Evolutionary conservation across 1,284 basidiomycete species (phyloP).

Genomic region (Blastosporella zonata): DNA sequence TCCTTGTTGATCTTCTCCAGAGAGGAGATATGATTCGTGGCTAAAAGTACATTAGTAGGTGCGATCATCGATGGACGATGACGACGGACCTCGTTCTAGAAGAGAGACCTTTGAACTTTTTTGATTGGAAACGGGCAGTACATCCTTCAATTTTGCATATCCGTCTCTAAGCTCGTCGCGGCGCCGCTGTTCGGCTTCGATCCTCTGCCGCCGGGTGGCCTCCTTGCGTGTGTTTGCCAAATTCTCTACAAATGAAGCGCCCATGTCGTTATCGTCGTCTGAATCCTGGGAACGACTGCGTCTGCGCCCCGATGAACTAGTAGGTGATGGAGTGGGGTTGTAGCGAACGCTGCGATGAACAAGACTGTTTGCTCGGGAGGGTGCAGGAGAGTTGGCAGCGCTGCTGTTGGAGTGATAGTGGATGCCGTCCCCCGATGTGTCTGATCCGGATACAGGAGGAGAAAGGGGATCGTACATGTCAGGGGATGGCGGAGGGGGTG

Average conservation of each 20-base stretch:
- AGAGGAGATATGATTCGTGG: conserved; percentile 69
- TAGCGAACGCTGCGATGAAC: conserved; percentile 70
- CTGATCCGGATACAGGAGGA: conserved; percentile 80
- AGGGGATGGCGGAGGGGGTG: conserved; percentile 71
- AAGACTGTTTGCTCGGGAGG: conserved; percentile 67
- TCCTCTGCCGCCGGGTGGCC: conserved; percentile 76
- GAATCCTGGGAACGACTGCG: conserved; percentile 69
- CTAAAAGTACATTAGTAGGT: conserved; percentile 32
- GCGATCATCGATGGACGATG: conserved; percentile 11
- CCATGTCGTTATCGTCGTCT: conserved; percentile 79
- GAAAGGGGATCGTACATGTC: conserved; percentile 78
- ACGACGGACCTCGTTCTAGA: conserved; percentile 72
- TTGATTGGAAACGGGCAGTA: conserved; percentile 81
- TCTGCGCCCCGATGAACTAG: conserved; percentile 66
- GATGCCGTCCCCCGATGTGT: conserved; percentile 75
- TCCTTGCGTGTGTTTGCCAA: conserved; percentile 77
- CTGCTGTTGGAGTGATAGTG: conserved; percentile 77
- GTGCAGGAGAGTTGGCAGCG: conserved; percentile 70
- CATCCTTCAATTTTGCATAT: conserved; percentile 83
- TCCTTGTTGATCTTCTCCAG: conserved; percentile 70
- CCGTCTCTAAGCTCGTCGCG: conserved; percentile 86
- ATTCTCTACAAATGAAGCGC: conserved; percentile 58
- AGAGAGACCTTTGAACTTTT: conserved; percentile 87
- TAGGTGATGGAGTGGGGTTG: conserved; percentile 69
- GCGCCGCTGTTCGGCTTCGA: conserved; percentile 82